Evolutionary conservation across 805 yeast species (phyloP).

Genomic region (Ogataea populi-albae): DNA sequence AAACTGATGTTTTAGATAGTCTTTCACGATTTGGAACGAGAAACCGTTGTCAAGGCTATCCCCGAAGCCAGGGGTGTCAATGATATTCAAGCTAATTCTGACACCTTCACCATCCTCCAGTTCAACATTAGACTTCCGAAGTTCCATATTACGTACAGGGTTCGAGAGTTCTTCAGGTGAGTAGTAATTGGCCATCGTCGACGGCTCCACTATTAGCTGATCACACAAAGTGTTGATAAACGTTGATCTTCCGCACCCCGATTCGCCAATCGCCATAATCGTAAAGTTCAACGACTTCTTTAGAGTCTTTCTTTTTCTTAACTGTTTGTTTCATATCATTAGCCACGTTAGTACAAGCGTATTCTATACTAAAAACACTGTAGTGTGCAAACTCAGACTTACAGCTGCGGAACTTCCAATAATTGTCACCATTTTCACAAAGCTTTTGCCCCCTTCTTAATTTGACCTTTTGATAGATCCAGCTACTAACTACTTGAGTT

Average conservation of each 20-base stretch:
- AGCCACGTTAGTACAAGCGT: background rate
- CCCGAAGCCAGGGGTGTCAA: slow-evolving; percentile 85
- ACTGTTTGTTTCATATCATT: slow-evolving; percentile 14
- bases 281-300: slow-evolving; percentile 86
- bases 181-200: slow-evolving; percentile 44
- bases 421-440: slow-evolving; percentile 46
- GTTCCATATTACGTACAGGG: slow-evolving; percentile 51
- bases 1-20: slow-evolving; percentile 76
- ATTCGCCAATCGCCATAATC: slow-evolving; percentile 81
- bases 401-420: slow-evolving; percentile 50
- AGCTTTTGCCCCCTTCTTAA: too few relatives aligned
- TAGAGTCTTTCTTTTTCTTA: slow-evolving; percentile 73
- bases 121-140: slow-evolving; percentile 80
- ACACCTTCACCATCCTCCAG: slow-evolving; percentile 84
- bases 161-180: slow-evolving; percentile 46
- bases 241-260: slow-evolving; percentile 89
- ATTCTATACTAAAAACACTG: slow-evolving; percentile 6
- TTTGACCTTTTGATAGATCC: background rate
- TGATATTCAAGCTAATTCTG: slow-evolving; percentile 69
- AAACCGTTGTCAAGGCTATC: slow-evolving; percentile 66
- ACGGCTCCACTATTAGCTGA: slow-evolving; percentile 75
- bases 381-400: slow-evolving; percentile 24
- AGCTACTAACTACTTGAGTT: too few relatives aligned
- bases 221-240: slow-evolving; percentile 89
- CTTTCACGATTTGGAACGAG: slow-evolving; percentile 68